phyloP scores from a whole-genome alignment of 2,329 filamentous ascomycete species.

The Xylariaceae sp. region DNA sequence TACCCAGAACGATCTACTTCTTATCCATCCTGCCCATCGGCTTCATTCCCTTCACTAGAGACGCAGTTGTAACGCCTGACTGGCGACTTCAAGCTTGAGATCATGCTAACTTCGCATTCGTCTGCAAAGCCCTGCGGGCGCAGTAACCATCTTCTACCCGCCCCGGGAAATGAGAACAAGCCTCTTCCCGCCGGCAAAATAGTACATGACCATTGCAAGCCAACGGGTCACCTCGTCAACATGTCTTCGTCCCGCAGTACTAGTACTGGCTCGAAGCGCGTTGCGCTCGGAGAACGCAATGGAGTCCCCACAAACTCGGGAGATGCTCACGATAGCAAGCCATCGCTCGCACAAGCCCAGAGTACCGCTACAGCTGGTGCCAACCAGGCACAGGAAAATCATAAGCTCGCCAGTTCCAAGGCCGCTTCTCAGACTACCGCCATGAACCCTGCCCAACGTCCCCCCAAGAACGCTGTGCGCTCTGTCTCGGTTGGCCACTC shows the following conservation, averaged over 20 bases:
- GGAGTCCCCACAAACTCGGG: slow-evolving; percentile 49
- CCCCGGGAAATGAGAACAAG: slow-evolving; percentile 66
- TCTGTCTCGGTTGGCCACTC: slow-evolving; percentile 23
- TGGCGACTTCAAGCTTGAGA: not conserved
- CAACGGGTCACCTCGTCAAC: slow-evolving; percentile 56
- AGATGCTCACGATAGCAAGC: slow-evolving; percentile 26
- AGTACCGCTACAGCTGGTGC: slow-evolving; percentile 21
- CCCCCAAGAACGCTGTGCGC: slow-evolving; percentile 22
- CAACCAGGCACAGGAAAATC: slow-evolving; percentile 42
- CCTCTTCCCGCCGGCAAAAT: slow-evolving; percentile 50
- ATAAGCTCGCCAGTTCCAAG: slow-evolving; percentile 16
- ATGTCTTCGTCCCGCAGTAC: slow-evolving; percentile 49
- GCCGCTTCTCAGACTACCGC: slow-evolving; percentile 33
- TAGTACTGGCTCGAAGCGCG: slow-evolving; percentile 66
- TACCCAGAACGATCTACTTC: no score
- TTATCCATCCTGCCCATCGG: no score
- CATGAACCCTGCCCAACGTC: slow-evolving; percentile 36
- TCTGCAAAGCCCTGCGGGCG: slow-evolving; percentile 62
- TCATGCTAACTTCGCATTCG: slow-evolving; percentile 14
- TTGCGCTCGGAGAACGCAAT: slow-evolving; percentile 77
- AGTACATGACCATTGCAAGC: slow-evolving; percentile 79
- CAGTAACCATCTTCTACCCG: slow-evolving; percentile 48
- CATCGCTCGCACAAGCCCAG: slow-evolving; percentile 30
- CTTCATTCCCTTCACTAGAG: no score
- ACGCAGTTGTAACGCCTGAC: no score